Base-by-base conservation (phyloP, 305 asterid genomes). In the Solanum hybrid region DNA sequence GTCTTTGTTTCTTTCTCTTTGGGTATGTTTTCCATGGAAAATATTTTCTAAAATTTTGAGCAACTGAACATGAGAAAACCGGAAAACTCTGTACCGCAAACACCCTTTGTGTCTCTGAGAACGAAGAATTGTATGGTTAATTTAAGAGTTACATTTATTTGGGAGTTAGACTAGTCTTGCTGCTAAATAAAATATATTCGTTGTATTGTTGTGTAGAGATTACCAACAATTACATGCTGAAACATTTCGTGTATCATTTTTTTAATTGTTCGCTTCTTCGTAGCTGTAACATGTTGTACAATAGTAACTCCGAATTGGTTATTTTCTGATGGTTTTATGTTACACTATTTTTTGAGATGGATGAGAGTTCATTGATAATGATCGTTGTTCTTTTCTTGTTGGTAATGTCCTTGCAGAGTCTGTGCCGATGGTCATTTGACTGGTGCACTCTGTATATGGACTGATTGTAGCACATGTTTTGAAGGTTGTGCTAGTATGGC, bases 361-460 rank as follows among this genome's bases (percentile, higher is more conserved):
- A 36, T 79, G 86, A 81, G 29, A 60, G 13, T 46, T 82, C 64
- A 79, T 37, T 37, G 20, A 36, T 37, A 11, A 38, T 37, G 32
- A 79, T 37, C 4, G 14, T 84, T 29, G 29, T 22, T 56, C 86
- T 81, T 29, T 81, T 40, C 34, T 42, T 17, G 37, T 40, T 42
- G 38, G 73, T 90, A 51, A 37, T 86, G 69, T 88, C 76, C 77
- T 84, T 90, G 93, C 97, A 96, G 98, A 84, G 90, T 95, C 56
- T 97, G 99, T 91, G 98, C 96, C 3, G 99, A 97, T 89, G 96
- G 98, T 91, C 99, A 97, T 93, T 93, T 97, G 90, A 98, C 99
- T 16, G 98, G 99, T 66, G 96, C 99, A 22, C 98, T 97, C 71
- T 97, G 98, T 91, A 95, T 97, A 95, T 97, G 98, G 98, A 95